Base-by-base conservation (phyloP, 306 rosid genomes). In the Quercus variabilis region DNA sequence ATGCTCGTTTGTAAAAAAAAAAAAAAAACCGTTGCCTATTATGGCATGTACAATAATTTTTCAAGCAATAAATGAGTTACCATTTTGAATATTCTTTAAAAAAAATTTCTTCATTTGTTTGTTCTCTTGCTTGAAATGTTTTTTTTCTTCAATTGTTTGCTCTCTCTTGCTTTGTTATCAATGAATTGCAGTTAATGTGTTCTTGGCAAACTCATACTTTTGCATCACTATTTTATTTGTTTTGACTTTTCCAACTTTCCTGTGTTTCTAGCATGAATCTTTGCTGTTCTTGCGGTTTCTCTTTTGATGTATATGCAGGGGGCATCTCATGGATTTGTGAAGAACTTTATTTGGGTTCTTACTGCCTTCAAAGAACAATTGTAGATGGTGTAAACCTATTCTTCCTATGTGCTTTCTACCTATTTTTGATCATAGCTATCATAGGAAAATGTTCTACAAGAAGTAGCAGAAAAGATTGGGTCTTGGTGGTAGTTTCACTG, bases 251-350 rank as follows among this genome's bases (percentile, higher is more conserved):
- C 2, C n/a, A 28, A 5, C 35, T 26, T 5, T 13, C 69, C 19
- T 62, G 33, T 28, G 63, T 57, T 28, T 26, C 52, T 46, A 25
- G 20, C 46, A 1, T 64, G 71, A 17, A 33, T 65, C 70, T 64
- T 30, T 6, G 6, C 6, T 12, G 30, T 65, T 65, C 25, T 67
- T 8, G 12, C n/a, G 9, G 63, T 41, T 55, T 74, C 18, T 49
- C n/a, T 54, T 59, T 23, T 5, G 35, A 31, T 72, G 79, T 11
- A 55, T 78, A 25, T 69, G 84, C 85, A 90, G 89, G 84, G 59
- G 76, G 76, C 19, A 70, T 81, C 63, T 80, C 90, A 69, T 77
- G 83, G 90, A 74, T 55, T 76, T 86, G 92, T 83, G 62, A 85
- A 25, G 77, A 81, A 52, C 65, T 84, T 72, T 84, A 86, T 63